Percentiles rank a stretch among this genome's conserved stretches.
These are phyloP conservation scores for Acanthamoeba sp. DNA, from an alignment of 208 protist genomes.

Conservation along the genomic window DNA sequence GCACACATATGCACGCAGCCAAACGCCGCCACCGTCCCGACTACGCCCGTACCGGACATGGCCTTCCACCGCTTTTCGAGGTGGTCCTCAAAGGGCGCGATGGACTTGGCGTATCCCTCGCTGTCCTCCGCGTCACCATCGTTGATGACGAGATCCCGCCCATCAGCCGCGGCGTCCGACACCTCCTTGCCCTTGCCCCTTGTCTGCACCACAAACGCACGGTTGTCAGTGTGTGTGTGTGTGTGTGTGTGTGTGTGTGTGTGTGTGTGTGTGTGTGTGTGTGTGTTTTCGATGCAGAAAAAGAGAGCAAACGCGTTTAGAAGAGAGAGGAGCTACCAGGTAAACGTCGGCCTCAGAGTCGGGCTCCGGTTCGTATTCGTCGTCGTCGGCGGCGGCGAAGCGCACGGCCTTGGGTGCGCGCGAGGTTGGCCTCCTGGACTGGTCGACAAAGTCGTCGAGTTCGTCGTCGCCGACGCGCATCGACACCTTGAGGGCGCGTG, in stretches of 20 bases:
- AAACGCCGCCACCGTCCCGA: not conserved
- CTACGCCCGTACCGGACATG: not conserved
- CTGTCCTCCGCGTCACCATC: not conserved
- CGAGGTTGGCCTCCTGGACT: not conserved
- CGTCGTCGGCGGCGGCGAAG: not conserved
- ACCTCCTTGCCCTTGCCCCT: not conserved
- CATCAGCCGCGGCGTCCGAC: too few relatives aligned
- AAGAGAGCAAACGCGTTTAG: too few relatives aligned
- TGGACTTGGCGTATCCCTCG: not conserved
- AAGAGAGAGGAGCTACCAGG: too few relatives aligned
- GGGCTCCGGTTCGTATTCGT: not conserved
- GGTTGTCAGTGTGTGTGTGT: too few relatives aligned
- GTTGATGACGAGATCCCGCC: too few relatives aligned
- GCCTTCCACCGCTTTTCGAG: not conserved
- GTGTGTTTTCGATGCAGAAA: too few relatives aligned
- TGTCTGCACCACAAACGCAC: too few relatives aligned
- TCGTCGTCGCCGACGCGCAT: slow-evolving; percentile 3
- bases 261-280: not conserved
- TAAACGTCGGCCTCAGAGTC: not conserved
- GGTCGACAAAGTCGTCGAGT: not conserved
- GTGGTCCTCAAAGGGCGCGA: not conserved
- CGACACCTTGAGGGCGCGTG: not conserved
- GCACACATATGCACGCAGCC: too few relatives aligned
- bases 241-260: too few relatives aligned
- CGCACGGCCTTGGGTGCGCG: not conserved